These are phyloP conservation scores for Panicum miliaceum DNA, from an alignment of 176 grass and related monocot species.

Conservation along the genomic window DNA sequence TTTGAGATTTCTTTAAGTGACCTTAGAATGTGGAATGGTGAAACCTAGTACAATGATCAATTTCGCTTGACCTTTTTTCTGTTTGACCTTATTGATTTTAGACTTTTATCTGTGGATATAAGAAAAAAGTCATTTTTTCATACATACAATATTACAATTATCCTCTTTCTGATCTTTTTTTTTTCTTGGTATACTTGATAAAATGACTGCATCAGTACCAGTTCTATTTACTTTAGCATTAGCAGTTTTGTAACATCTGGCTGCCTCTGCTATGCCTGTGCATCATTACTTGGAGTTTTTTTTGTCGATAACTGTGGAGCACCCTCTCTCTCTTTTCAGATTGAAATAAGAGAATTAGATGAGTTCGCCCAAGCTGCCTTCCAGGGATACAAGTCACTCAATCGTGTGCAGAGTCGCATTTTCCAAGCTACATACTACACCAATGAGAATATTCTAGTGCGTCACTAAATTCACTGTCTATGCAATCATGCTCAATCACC, in stretches of 20 bases:
- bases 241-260: conserved; percentile 10
- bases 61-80: conserved; percentile 4
- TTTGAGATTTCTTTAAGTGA: conserved; percentile 17
- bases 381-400: conserved; percentile 84
- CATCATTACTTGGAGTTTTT: neutral
- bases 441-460: conserved; percentile 95
- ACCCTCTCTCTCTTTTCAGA: conserved; percentile 52
- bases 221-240: conserved; percentile 33
- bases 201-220: conserved; percentile 21
- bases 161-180: conserved; percentile 12
- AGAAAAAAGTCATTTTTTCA: conserved; percentile 6
- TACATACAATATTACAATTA: conserved; percentile 26
- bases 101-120: conserved; percentile 30
- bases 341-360: conserved; percentile 93
- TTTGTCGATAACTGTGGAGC: conserved; percentile 28
- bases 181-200: neutral
- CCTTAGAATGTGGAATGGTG: conserved; percentile 19
- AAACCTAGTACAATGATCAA: conserved; percentile 8
- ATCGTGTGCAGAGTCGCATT: conserved; percentile 95
- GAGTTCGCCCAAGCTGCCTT: conserved; percentile 95
- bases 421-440: conserved; percentile 89
- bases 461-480: conserved; percentile 32
- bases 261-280: conserved; percentile 4
- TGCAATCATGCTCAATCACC: conserved; percentile 23
- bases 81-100: conserved; percentile 32